A percentile compares a stretch with the other conserved stretches of the same genome.
Conservation (phyloP, 1,284 basidiomycete genomes). For the Leccinum proliferum region DNA sequence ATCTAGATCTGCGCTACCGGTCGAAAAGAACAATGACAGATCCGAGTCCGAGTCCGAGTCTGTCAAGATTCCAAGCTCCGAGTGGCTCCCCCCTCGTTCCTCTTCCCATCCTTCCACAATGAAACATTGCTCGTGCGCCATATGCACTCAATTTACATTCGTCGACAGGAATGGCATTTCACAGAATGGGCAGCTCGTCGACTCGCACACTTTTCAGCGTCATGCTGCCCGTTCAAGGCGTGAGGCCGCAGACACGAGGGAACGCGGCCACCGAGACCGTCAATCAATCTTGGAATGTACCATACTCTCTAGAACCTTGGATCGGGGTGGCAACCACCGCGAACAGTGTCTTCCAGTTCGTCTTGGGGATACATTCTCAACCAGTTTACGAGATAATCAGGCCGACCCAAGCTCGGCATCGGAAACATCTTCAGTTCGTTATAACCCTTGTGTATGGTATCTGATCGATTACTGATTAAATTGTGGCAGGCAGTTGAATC, state of each 20-base stretch:
- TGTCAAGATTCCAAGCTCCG: too few species aligned
- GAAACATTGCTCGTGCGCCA: background rate
- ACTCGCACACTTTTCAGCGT: background rate
- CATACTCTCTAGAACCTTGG: background rate
- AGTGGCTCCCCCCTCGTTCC: too few species aligned
- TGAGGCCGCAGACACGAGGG: background rate
- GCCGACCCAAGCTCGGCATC: too few species aligned
- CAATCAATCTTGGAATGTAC: background rate
- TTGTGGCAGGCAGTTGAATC: too few species aligned
- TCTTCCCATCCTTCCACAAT: too few species aligned
- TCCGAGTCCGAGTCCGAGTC: too few species aligned
- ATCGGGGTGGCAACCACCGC: background rate
- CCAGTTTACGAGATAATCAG: too few species aligned
- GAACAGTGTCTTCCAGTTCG: background rate
- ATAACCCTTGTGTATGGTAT: too few species aligned
- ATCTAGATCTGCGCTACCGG: too few species aligned
- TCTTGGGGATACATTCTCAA: background rate
- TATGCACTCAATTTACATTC: background rate
- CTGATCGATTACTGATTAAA: too few species aligned
- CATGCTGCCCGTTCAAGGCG: background rate
- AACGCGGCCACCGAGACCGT: background rate
- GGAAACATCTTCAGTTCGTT: too few species aligned
- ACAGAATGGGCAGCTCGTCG: background rate
- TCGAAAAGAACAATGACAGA: too few species aligned
- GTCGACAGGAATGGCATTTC: background rate